Base-by-base conservation (phyloP, 208 protist genomes). In the Polymyxa betae region DNA sequence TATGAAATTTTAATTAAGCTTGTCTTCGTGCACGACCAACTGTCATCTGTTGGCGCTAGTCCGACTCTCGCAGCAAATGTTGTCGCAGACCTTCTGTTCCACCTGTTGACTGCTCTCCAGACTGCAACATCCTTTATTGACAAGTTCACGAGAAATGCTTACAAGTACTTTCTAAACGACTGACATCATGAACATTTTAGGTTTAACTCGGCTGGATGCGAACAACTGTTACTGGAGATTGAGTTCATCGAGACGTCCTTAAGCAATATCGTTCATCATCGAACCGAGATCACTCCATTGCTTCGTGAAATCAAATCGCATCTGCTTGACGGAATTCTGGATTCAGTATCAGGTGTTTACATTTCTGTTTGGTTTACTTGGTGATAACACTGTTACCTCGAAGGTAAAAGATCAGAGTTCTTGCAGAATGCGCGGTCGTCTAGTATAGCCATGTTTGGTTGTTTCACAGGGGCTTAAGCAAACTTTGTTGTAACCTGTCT, bases 181-280 rank as follows among this genome's bases (percentile, higher is more conserved):
- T 82, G 5, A 12, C 5, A 40, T 40, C 12, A 5, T 35, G 72
- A 38, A 38, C 5, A 38, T 12, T 40, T 40, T 82, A 82, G 72
- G 72, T 45, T 82, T 12, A 40, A 35, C 35, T 16, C 5, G 12
- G 5, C 35, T 82, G 72, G 72, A 35, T 38, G 72, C 35, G 72
- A 82, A 20, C 72, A 82, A 43, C 35, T 82, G 40, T 16, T 43
- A n/a, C n/a, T 82, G 35, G 72, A 82, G n/a, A 82, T 82, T 43
- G 72, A 82, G n/a, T 82, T 82, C 72, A 45, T 82, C 35, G 72
- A 82, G 72, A 16, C 35, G 12, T 5, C n/a, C 35, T 12, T 82
- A 35, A 5, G 12, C 10, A 5, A 5, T 35, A 35, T 82, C n/a
- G 35, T 82, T 35, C 16, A 5, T 35, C 10, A 5, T 12, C 72